A percentile compares a stretch with the other conserved stretches of the same genome.
Conservation (phyloP, 2,329 filamentous ascomycete genomes). For the Pezicula carpinea region DNA sequence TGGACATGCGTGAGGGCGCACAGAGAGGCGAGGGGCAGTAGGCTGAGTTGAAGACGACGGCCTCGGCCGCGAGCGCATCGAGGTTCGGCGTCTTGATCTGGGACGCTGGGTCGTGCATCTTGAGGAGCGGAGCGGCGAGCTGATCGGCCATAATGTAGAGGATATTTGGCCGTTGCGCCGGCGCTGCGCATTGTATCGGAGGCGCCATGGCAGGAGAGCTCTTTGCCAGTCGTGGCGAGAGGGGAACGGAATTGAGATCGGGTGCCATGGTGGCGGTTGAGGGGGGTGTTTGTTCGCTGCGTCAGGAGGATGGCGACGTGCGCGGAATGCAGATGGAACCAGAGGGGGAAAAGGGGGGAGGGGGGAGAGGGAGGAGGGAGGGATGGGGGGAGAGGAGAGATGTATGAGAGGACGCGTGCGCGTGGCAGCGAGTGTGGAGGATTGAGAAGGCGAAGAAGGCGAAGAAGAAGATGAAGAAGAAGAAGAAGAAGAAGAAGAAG, state of each 20-base stretch:
- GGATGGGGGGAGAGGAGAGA: background rate
- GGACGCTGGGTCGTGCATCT: constrained; percentile 84
- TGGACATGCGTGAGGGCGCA: constrained; percentile 87
- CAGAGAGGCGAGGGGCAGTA: constrained; percentile 94
- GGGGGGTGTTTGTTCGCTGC: background rate
- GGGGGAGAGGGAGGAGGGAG: background rate
- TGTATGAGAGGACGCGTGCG: background rate
- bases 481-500: background rate
- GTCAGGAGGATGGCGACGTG: background rate
- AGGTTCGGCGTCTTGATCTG: constrained; percentile 91
- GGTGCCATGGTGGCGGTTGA: constrained; percentile 52
- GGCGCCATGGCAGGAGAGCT: constrained; percentile 22
- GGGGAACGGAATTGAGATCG: constrained; percentile 67
- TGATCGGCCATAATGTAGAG: constrained; percentile 97
- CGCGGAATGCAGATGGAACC: background rate
- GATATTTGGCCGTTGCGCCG: constrained; percentile 54
- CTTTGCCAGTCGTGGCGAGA: constrained; percentile 38
- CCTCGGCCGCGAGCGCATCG: constrained; percentile 72
- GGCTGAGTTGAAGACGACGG: constrained; percentile 87
- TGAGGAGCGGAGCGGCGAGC: constrained; percentile 82
- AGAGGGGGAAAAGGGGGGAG: background rate
- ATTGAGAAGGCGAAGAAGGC: background rate
- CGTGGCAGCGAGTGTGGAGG: too few species aligned
- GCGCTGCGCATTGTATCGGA: constrained; percentile 8
- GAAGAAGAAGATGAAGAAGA: background rate